A percentile compares a stretch with the other conserved stretches of the same genome.
Conservation (phyloP, 495 filamentous ascomycete genomes). For the Aspergillus cristatus region DNA sequence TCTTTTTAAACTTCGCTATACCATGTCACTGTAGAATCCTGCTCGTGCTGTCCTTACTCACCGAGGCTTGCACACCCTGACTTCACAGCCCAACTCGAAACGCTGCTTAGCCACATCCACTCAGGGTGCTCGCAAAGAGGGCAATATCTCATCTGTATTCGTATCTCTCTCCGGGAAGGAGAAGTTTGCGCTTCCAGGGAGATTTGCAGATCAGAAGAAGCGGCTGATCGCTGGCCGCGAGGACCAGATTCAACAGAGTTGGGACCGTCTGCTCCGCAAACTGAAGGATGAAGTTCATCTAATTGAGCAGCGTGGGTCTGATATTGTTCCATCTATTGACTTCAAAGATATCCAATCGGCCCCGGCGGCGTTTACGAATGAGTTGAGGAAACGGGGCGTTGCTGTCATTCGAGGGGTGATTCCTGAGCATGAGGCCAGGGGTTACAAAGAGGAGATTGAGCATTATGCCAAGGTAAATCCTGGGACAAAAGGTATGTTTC, state of each 20-base stretch:
- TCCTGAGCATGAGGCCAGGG: constrained; percentile 43
- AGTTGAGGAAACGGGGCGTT: constrained; percentile 45
- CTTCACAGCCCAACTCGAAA: background rate
- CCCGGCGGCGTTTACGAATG: constrained; percentile 14
- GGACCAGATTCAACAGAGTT: constrained; percentile 44
- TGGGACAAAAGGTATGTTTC: constrained; percentile 10
- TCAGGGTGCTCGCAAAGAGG: constrained; percentile 19
- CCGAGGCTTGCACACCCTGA: no score
- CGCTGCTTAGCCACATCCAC: constrained; percentile 2
- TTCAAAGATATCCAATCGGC: constrained; percentile 4
- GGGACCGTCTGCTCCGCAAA: constrained; percentile 46
- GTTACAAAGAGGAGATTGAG: constrained; percentile 46
- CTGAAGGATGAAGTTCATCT: background rate
- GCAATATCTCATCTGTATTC: constrained; percentile 66
- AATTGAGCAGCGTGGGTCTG: background rate
- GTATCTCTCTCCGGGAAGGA: constrained; percentile 55
- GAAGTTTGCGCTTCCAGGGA: constrained; percentile 45
- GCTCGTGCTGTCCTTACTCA: no score
- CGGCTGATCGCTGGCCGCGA: constrained; percentile 49
- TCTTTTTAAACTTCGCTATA: no score
- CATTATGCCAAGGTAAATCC: constrained; percentile 50
- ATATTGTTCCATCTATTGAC: constrained; percentile 1
- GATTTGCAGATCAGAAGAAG: constrained; percentile 58
- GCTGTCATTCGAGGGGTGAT: constrained; percentile 51
- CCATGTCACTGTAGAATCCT: no score